Base-by-base conservation (phyloP, 2,329 filamentous ascomycete species). In the Corynespora cassiicola region DNA sequence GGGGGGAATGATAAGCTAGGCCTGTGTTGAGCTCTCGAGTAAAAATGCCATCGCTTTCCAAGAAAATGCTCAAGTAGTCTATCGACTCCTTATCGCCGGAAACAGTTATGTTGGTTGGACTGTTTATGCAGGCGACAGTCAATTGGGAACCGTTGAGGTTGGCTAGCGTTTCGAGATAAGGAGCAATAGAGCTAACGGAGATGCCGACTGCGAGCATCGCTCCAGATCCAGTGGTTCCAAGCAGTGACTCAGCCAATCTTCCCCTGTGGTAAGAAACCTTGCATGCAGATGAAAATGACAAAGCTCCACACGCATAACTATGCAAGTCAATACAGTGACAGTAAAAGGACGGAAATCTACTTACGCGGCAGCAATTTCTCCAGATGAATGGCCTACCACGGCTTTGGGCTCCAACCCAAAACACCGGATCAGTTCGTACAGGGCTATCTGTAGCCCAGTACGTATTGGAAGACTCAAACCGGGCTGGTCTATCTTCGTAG, bases 1-100 rank as follows among this genome's bases (percentile, higher is more conserved):
- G 69, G 16, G 61, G 56, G 1, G 66, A 71, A 35, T 75, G 73
- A 35, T 75, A 76, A 0, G 73, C 74, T 9, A 50, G 59, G 15
- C 69, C 61, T 5, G 72, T 69, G 31, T 64, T 61, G 7, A 76
- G 61, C 11, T 52, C 36, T 1, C 70, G 56, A 2, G 54, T 56
- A 39, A 74, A 75, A 8, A 63, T 62, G 5, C 55, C 45, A 12
- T 66, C 51, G 5, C 61, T 53, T 5, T 69, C 52, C 1, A 75
- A 47, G 3, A 48, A 42, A 1, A 52, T 36, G 17, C 61, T 54
- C 2, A 62, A 33, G 23, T 61, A 52, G 0, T 61, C 43, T 11
- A 75, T 61, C 4, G 61, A 64, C 39, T 64, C 57, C 0, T 38
- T 33, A 38, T 73, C 66, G 2, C 74, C 73, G 11, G 71, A 72